Evolutionary conservation across 1,139 yeast genomes (phyloP).

Genomic region (Magnusiomyces suaveolens): DNA sequence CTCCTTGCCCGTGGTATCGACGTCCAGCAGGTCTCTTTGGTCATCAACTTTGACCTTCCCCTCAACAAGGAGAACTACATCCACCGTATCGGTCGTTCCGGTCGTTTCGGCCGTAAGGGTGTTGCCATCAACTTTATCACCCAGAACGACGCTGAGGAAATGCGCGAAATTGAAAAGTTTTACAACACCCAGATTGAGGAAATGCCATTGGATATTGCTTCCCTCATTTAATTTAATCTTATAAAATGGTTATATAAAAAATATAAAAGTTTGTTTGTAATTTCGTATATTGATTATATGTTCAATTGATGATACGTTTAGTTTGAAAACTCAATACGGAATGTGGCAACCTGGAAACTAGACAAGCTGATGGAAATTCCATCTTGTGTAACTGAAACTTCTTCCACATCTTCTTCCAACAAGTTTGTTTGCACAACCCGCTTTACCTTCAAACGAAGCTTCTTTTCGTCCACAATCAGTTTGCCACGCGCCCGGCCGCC

Average conservation of each 20-base stretch:
- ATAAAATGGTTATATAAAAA: no score
- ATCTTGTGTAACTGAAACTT: constrained; percentile 26
- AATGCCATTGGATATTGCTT: constrained; percentile 74
- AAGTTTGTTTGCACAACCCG: constrained; percentile 54
- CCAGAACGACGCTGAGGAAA: constrained; percentile 47
- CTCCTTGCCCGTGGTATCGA: constrained; percentile 98
- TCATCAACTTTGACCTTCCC: constrained; percentile 87
- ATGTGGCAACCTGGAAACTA: constrained; percentile 71
- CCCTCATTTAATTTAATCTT: constrained; percentile 30
- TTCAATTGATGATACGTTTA: no score
- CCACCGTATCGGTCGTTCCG: constrained; percentile 91
- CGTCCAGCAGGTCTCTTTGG: constrained; percentile 93
- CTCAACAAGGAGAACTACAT: constrained; percentile 77
- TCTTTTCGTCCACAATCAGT: constrained; percentile 29
- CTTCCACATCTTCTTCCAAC: constrained; percentile 55
- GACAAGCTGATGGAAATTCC: constrained; percentile 42
- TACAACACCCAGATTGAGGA: constrained; percentile 73
- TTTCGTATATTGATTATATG: no score
- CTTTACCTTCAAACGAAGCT: constrained; percentile 29
- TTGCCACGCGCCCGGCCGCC: constrained; percentile 63
- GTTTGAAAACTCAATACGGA: constrained; percentile 22
- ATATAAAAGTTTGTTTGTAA: background rate
- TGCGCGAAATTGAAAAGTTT: constrained; percentile 65
- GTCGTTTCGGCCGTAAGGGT: constrained; percentile 94
- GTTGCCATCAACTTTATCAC: constrained; percentile 86